These are phyloP conservation scores for Xylaria acuta DNA, from an alignment of 495 filamentous ascomycete genomes.

Conservation along the genomic window DNA sequence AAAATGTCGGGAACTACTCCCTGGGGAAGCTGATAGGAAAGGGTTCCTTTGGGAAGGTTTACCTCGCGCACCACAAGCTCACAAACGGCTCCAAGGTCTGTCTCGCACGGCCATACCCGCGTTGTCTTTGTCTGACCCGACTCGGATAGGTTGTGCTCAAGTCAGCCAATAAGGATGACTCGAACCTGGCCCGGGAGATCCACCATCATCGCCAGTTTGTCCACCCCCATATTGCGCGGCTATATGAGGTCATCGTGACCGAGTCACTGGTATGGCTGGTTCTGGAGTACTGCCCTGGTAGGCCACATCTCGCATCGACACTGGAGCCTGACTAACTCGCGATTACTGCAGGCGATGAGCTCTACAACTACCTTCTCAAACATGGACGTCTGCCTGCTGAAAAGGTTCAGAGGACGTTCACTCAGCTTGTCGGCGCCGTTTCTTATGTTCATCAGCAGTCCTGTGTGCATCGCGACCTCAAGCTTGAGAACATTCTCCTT, in stretches of 20 bases:
- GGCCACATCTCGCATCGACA: constrained; percentile 30
- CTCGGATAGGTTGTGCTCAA: constrained; percentile 88
- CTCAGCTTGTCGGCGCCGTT: constrained; percentile 94
- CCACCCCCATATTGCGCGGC: constrained; percentile 93
- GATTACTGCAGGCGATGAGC: constrained; percentile 76
- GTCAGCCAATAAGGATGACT: constrained; percentile 93
- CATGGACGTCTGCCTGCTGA: constrained; percentile 83
- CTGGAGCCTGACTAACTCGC: background rate
- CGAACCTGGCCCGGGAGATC: constrained; percentile 94
- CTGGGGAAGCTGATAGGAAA: constrained; percentile 93
- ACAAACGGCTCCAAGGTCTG: constrained; percentile 97
- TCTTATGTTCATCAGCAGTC: constrained; percentile 94
- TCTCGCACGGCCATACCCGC: constrained; percentile 14
- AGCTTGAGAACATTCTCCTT: constrained; percentile 95
- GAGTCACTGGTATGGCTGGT: constrained; percentile 95
- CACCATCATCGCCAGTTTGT: constrained; percentile 98
- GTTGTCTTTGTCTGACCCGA: constrained; percentile 17
- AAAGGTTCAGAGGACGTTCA: constrained; percentile 94
- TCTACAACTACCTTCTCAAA: constrained; percentile 92
- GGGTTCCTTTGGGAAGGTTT: constrained; percentile 97
- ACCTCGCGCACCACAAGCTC: constrained; percentile 94
- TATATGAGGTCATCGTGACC: constrained; percentile 98
- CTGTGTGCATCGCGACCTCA: constrained; percentile 95
- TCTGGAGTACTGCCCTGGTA: constrained; percentile 95
- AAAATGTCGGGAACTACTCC: constrained; percentile 91